Evolutionary conservation across 768 basidiomycete genomes (phyloP).

Genomic region (Trametes gibbosa): DNA sequence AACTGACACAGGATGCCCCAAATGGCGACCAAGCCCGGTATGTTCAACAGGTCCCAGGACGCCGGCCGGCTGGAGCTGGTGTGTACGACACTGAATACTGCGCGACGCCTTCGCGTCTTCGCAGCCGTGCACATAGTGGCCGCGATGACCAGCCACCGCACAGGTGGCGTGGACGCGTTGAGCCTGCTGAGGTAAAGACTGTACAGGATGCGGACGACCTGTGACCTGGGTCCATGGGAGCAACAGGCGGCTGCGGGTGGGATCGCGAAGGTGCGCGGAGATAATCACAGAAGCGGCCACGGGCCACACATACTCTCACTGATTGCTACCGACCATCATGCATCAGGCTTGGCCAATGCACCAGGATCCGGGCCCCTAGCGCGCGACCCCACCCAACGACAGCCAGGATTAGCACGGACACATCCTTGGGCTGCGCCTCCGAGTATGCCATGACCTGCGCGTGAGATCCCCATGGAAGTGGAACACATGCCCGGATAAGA

Average conservation of each 20-base stretch:
- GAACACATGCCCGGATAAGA: background rate
- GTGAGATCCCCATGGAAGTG: background rate
- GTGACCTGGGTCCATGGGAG: background rate
- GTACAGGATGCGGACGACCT: background rate
- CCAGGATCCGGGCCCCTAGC: background rate
- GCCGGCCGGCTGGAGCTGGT: background rate
- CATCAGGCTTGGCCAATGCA: background rate
- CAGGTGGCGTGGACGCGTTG: background rate
- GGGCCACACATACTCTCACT: background rate
- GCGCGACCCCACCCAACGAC: background rate
- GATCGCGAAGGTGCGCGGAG: background rate
- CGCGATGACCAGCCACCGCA: background rate
- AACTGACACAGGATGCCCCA: background rate
- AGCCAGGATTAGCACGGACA: background rate
- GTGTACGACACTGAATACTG: background rate
- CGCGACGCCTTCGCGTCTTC: background rate
- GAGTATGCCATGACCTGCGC: background rate
- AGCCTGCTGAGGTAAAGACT: background rate
- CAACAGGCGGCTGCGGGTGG: background rate
- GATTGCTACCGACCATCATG: background rate
- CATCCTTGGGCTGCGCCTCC: background rate
- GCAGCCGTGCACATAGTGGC: background rate
- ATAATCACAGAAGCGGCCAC: background rate
- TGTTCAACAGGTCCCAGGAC: background rate
- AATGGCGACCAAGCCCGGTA: background rate